phyloP scores from a whole-genome alignment of 176 grass and related monocot species.

The Triticum timopheevii region DNA sequence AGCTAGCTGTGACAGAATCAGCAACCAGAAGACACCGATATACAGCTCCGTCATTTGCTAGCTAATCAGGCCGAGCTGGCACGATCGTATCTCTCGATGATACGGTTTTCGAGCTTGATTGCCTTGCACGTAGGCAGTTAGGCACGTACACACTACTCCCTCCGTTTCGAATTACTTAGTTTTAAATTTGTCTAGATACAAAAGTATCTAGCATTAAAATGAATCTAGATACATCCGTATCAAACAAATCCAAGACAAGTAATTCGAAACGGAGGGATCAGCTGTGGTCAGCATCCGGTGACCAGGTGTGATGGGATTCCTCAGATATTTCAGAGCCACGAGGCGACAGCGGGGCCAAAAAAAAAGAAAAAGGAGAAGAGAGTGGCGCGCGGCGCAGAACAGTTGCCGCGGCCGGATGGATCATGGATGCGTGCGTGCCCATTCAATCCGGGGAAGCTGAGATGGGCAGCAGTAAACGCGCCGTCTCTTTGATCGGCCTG shows the following conservation, averaged over 20 bases:
- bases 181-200: no score
- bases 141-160: background rate
- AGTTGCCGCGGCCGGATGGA: background rate
- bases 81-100: constrained; percentile 1
- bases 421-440: background rate
- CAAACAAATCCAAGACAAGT: no score
- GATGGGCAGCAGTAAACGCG: background rate
- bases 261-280: no score
- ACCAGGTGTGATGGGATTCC: background rate
- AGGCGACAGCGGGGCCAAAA: no score
- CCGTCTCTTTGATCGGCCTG: background rate
- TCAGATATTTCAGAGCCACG: background rate
- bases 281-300: background rate
- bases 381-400: background rate
- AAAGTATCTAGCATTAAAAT: no score
- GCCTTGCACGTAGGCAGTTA: constrained; percentile 5
- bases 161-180: no score
- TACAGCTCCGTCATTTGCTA: background rate
- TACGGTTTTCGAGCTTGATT: constrained; percentile 1
- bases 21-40: constrained; percentile 17
- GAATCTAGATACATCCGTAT: no score
- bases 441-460: background rate
- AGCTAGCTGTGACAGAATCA: constrained; percentile 11
- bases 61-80: constrained; percentile 7
- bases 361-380: no score